These are phyloP conservation scores for Colletotrichum sp. DNA, from an alignment of 2,329 filamentous ascomycete species.

Conservation along the genomic window DNA sequence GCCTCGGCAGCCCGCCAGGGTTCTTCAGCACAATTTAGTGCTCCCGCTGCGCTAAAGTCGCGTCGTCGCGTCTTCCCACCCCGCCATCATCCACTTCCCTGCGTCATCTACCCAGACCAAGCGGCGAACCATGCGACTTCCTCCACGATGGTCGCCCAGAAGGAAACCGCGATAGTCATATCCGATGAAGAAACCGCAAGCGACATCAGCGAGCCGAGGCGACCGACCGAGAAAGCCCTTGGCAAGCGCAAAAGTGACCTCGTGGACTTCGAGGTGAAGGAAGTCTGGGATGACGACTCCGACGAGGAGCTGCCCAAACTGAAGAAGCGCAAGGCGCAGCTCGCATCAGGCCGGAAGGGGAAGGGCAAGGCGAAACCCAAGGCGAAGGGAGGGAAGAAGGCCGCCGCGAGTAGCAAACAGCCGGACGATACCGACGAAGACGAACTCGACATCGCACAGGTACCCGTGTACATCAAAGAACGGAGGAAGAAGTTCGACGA, in stretches of 20 bases:
- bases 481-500: slow-evolving; percentile 75
- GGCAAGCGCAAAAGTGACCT: slow-evolving; percentile 43
- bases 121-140: neutral
- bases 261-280: slow-evolving; percentile 44
- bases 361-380: slow-evolving; percentile 40
- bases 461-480: slow-evolving; percentile 76
- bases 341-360: slow-evolving; percentile 34
- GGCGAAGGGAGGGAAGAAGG: slow-evolving; percentile 42
- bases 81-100: neutral
- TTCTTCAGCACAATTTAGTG: neutral
- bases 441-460: slow-evolving; percentile 55
- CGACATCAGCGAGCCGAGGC: neutral
- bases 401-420: slow-evolving; percentile 20
- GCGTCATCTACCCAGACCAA: neutral
- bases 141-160: neutral
- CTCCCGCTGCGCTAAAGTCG: neutral
- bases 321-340: slow-evolving; percentile 61
- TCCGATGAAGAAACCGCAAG: slow-evolving; percentile 8
- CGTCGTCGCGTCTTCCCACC: slow-evolving; percentile 1
- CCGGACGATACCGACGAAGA: slow-evolving; percentile 39
- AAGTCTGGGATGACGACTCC: slow-evolving; percentile 64
- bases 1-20: neutral
- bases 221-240: neutral
- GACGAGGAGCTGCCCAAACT: slow-evolving; percentile 67
- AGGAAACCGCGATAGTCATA: neutral